These are phyloP conservation scores for Saururus chinensis DNA, from an alignment of 164 flowering plant genomes.

Conservation along the genomic window DNA sequence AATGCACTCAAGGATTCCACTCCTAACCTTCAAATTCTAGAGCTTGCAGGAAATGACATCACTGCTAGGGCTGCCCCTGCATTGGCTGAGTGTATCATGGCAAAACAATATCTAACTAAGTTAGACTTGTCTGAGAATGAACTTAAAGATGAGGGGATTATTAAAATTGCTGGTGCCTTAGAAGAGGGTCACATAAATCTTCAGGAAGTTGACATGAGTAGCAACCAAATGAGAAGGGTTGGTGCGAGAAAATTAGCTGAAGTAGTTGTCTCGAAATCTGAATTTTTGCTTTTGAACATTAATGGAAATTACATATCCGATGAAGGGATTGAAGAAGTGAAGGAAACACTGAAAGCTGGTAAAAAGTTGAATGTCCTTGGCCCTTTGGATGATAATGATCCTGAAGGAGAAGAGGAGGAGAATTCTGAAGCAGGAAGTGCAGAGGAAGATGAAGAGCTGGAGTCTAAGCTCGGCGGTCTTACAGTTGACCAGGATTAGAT, in stretches of 20 bases:
- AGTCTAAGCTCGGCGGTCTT: constrained; percentile 42
- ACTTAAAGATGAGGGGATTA: constrained; percentile 63
- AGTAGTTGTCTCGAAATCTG: constrained; percentile 43
- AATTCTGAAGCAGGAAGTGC: constrained; percentile 26
- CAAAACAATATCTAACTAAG: constrained; percentile 38
- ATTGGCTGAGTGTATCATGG: constrained; percentile 48
- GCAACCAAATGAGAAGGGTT: constrained; percentile 44
- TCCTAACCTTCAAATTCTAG: constrained; percentile 54
- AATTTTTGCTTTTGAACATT: constrained; percentile 48
- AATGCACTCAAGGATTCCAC: constrained; percentile 48
- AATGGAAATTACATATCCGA: constrained; percentile 76
- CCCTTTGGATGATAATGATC: constrained; percentile 78
- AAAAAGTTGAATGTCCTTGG: constrained; percentile 57
- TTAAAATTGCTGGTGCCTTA: constrained; percentile 44
- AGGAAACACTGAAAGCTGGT: constrained; percentile 33
- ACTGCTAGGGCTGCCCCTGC: constrained; percentile 48
- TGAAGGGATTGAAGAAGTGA: constrained; percentile 79
- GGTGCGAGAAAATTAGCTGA: constrained; percentile 63
- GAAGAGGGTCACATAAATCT: constrained; percentile 35
- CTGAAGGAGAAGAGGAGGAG: constrained; percentile 64
- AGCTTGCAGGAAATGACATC: constrained; percentile 84
- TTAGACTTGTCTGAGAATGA: constrained; percentile 73
- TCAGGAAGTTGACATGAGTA: constrained; percentile 64
- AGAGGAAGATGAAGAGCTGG: constrained; percentile 27
- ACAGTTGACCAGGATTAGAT: constrained; percentile 25